Conservation (phyloP, 192 early-diverging fungal genomes). For the Allomyces javanicus region DNA sequence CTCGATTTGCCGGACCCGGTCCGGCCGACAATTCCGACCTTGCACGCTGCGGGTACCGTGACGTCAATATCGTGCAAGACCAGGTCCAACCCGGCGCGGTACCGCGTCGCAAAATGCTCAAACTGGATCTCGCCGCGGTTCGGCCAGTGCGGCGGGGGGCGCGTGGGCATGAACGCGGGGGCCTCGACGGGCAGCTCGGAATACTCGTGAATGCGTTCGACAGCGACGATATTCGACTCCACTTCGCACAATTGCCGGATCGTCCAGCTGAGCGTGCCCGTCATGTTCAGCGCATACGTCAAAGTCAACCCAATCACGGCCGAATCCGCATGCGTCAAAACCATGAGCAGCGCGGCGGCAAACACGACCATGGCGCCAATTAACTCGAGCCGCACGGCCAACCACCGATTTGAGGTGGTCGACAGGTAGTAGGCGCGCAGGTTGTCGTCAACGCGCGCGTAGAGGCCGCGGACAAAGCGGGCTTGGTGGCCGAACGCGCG, state of each 20-base stretch:
- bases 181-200: conserved; percentile 59
- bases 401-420: conserved; percentile 35
- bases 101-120: conserved; percentile 54
- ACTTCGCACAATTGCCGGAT: conserved; percentile 71
- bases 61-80: conserved; percentile 28
- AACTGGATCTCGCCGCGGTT: conserved; percentile 51
- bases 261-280: conserved; percentile 73
- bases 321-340: conserved; percentile 23
- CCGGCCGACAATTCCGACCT: conserved; percentile 6
- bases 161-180: conserved; percentile 40
- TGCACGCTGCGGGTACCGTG: background rate
- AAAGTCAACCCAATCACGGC: conserved; percentile 37
- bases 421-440: background rate
- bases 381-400: conserved; percentile 59
- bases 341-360: conserved; percentile 45
- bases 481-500: background rate
- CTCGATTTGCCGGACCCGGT: conserved; percentile 36
- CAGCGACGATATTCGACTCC: conserved; percentile 49
- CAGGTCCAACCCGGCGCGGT: conserved; percentile 56
- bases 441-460: conserved; percentile 1
- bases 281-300: conserved; percentile 50
- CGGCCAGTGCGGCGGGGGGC: conserved; percentile 48
- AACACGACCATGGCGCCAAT: conserved; percentile 63
- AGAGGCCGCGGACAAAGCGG: conserved; percentile 1
- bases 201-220: conserved; percentile 50